Conservation (phyloP, 2,329 filamentous ascomycete genomes). For the Penicillium sp. region DNA sequence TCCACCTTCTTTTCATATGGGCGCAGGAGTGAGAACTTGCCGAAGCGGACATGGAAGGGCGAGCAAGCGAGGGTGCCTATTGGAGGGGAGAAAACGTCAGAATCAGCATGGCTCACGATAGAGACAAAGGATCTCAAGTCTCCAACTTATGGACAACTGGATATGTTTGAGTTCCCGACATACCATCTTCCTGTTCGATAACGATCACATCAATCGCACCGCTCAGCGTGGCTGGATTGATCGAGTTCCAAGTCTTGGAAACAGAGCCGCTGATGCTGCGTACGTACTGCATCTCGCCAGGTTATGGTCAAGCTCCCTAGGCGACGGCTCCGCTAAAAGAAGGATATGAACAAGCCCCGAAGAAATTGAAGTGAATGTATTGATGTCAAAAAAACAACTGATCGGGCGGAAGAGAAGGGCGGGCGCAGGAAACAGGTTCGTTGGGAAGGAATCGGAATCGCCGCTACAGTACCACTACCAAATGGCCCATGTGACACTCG, state of each 20-base stretch:
- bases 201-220: slow-evolving; percentile 99
- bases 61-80: slow-evolving; percentile 77
- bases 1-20: slow-evolving; percentile 99
- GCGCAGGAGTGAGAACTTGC: slow-evolving; percentile 93
- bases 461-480: slow-evolving; percentile 28
- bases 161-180: slow-evolving; percentile 25
- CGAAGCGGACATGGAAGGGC: slow-evolving; percentile 97
- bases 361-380: slow-evolving; percentile 13
- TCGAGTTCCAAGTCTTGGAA: slow-evolving; percentile 98
- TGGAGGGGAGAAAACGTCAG: neutral
- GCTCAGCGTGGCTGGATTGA: slow-evolving; percentile 95
- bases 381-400: slow-evolving; percentile 15
- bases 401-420: slow-evolving; percentile 22
- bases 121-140: neutral
- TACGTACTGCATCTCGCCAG: slow-evolving; percentile 87
- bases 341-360: slow-evolving; percentile 1
- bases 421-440: slow-evolving; percentile 20
- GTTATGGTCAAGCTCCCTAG: slow-evolving; percentile 23
- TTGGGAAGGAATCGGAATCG: slow-evolving; percentile 32
- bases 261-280: slow-evolving; percentile 92
- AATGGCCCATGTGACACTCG: slow-evolving; percentile 43
- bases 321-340: slow-evolving; percentile 11
- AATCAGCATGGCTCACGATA: slow-evolving; percentile 7
- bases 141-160: neutral
- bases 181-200: slow-evolving; percentile 92